Evolutionary conservation across 2,329 filamentous ascomycete species (phyloP), one percentile per base, ranked within the genome.

Genomic region (Teratosphaeria pseudoeucalypti): DNA sequence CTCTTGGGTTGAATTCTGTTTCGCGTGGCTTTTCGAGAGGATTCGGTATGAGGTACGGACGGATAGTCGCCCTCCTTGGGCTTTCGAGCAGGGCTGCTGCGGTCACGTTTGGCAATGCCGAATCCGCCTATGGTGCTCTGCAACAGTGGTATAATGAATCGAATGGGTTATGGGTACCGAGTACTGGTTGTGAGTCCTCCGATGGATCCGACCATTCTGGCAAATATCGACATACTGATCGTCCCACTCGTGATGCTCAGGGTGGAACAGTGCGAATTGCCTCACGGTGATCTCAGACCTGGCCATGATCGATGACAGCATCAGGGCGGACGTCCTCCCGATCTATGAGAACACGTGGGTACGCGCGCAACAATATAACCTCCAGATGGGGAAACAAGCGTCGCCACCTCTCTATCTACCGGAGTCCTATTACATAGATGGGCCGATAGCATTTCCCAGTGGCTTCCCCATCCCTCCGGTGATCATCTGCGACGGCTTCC

Each of bases 211-310:
- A 10, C 34, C 55, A 23, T 23, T 47, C n/a, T 3, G 12, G 16
- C n/a, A 23, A 3, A 19, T 1, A 12, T 29, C 27, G 10, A 11
- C 54, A 55, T 29, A 49, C 37, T 14, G 23, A 16, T 56, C 16
- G 23, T 12, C 19, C 4, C 32, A 27, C 26, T 19, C 27, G 29
- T 66, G 65, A 37, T 70, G 29, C 29, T 32, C 7, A 32, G 29
- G 69, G 69, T 71, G 69, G 69, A 71, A 71, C 57, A 64, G 60
- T 49, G 69, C 69, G 26, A 71, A 71, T 54, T 70, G 67, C 65
- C 56, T 72, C 9, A 72, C 69, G 1, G 65, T 66, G 14, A 65
- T 72, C 32, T 63, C 68, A 2, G 60, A 70, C 32, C 63, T 71
- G 3, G 68, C 68, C 4, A 60, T 61, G 0, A 64, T 69, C 52